Evolutionary conservation across 176 grass and related monocot genomes (phyloP), one percentile per base, ranked within the genome.

Genomic region (Carex parvula): DNA sequence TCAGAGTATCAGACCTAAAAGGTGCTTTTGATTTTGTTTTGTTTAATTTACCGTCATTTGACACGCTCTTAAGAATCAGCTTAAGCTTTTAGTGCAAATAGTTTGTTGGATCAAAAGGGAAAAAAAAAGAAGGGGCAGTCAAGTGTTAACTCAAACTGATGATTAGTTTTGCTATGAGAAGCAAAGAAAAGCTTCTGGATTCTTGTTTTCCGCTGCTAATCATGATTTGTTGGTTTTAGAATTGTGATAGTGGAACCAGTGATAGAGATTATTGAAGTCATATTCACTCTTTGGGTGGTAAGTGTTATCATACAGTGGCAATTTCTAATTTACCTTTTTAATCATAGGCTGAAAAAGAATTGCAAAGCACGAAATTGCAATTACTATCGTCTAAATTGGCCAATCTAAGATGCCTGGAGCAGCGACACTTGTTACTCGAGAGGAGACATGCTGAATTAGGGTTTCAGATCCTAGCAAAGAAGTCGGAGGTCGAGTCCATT

Each of bases 351-450:
- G 95, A 98, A 89, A 93, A 90, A 87, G 89, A 94, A 73, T 82
- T 94, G 64, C 95, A 90, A 87, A 70, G 81, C 68, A 61, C 79
- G 35, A 91, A 90, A 70, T 86, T 85, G 20, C 87, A 90, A 52
- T 72, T 97, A 12, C 89, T 94, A 24, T 42, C 46, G n/a, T 54
- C 88, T 6, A 94, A 93, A 69, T 16, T 84, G 79, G 58, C 91
- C 42, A 58, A 82, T 64, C 20, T 87, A 8, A 86, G 87, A 65
- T 83, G 87, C 3, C 57, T 88, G 33, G 84, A 92, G 85, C 86
- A 68, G 65, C 94, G 90, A 22, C 89, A 85, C 84, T 91, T 94
- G 68, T 91, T 98, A 80, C 89, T 98, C 30, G 88, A 93, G 79
- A 79, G 90, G 78, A 81, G 79, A 56, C 84, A 84, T 15, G 87